A percentile compares a stretch with the other conserved stretches of the same genome.
Evolutionary conservation across 345 rosid genomes (phyloP).

Genomic region (Clausena lansium): DNA sequence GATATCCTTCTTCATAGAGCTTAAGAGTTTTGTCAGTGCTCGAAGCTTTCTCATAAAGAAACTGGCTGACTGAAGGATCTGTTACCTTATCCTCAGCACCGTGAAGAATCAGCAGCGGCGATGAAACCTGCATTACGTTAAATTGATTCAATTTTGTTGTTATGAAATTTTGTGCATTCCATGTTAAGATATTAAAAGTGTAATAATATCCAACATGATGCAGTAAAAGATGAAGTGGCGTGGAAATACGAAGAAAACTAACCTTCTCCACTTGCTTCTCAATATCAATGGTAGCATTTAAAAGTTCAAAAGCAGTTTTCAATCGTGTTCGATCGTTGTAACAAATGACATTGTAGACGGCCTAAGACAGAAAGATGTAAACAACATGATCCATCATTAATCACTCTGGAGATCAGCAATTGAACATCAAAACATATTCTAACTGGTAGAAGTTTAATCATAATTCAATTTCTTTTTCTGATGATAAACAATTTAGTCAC

Average conservation of each 20-base stretch:
- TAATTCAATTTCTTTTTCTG: not conserved
- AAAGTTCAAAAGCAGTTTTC: slow-evolving; percentile 76
- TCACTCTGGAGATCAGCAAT: not conserved
- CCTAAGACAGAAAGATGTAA: slow-evolving; percentile 38
- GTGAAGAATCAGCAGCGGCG: slow-evolving; percentile 82
- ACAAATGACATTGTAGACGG: slow-evolving; percentile 71
- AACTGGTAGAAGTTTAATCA: not conserved
- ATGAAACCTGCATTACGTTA: slow-evolving; percentile 53
- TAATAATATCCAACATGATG: not conserved
- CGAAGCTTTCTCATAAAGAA: slow-evolving; percentile 68
- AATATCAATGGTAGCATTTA: slow-evolving; percentile 68
- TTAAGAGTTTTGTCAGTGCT: slow-evolving; percentile 83
- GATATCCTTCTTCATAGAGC: slow-evolving; percentile 82
- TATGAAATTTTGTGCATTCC: not conserved
- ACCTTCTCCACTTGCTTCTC: slow-evolving; percentile 71
- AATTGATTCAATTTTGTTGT: slow-evolving; percentile 7
- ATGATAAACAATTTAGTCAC: not conserved
- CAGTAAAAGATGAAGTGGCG: not conserved
- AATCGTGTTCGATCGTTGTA: slow-evolving; percentile 58
- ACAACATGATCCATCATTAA: not conserved
- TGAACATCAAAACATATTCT: not conserved
- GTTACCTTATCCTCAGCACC: slow-evolving; percentile 91
- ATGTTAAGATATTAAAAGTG: not conserved
- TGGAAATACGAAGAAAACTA: not conserved
- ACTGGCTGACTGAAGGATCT: slow-evolving; percentile 75